Evolutionary conservation across 2,329 filamentous ascomycete species (phyloP).

Genomic region (Neurospora sp.): DNA sequence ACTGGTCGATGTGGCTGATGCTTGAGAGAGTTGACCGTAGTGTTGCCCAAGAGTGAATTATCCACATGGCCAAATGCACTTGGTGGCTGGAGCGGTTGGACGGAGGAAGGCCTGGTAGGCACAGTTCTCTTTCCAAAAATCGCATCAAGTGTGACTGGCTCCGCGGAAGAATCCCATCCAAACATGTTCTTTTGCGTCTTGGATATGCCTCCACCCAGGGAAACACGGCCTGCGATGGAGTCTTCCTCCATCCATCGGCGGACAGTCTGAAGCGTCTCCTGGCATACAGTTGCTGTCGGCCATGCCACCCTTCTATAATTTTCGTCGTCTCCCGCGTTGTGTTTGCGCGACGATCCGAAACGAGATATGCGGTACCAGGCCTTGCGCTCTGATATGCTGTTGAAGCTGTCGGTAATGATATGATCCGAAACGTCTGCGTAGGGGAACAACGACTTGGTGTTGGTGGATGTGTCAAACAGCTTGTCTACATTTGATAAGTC

Average conservation of each 20-base stretch:
- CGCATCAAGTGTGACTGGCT: slow-evolving; percentile 38
- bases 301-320: slow-evolving; percentile 51
- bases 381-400: slow-evolving; percentile 47
- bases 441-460: slow-evolving; percentile 15
- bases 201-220: slow-evolving; percentile 32
- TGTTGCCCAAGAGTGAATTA: not conserved
- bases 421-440: slow-evolving; percentile 32
- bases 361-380: slow-evolving; percentile 57
- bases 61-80: not conserved
- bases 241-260: slow-evolving; percentile 59
- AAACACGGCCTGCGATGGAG: slow-evolving; percentile 42
- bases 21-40: not conserved
- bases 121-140: slow-evolving; percentile 30
- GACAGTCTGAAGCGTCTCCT: slow-evolving; percentile 47
- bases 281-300: slow-evolving; percentile 42
- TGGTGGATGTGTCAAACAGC: slow-evolving; percentile 26
- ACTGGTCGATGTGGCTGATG: slow-evolving; percentile 10
- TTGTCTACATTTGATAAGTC: slow-evolving; percentile 9
- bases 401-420: slow-evolving; percentile 43
- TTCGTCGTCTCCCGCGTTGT: slow-evolving; percentile 48
- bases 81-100: slow-evolving; percentile 9
- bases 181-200: slow-evolving; percentile 43
- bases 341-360: slow-evolving; percentile 46
- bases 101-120: slow-evolving; percentile 19
- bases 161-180: slow-evolving; percentile 49